Conservation (phyloP, 2,329 filamentous ascomycete species). For the Xylaria sp. region DNA sequence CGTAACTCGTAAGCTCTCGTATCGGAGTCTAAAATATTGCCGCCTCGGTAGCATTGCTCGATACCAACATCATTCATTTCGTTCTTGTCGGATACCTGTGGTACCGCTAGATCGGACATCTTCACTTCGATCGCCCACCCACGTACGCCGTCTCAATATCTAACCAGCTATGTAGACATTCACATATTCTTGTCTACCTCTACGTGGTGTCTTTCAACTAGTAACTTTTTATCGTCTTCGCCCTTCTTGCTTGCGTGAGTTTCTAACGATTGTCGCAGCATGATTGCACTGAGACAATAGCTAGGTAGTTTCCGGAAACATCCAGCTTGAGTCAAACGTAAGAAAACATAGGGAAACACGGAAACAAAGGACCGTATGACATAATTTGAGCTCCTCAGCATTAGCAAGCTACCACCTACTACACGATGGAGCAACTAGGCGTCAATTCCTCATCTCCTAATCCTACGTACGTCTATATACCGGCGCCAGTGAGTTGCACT, state of each 20-base stretch:
- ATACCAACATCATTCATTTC: neutral
- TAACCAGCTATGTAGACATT: neutral
- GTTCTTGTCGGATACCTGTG: neutral
- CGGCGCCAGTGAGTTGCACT: conserved; percentile 42
- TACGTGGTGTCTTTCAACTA: neutral
- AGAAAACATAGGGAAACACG: conserved; percentile 12
- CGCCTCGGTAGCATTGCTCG: neutral
- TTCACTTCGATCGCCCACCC: neutral
- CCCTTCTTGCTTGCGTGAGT: conserved; percentile 2
- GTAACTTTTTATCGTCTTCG: neutral
- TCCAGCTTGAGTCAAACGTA: conserved; percentile 13
- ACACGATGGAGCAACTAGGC: neutral
- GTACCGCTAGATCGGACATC: neutral
- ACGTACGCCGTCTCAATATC: neutral
- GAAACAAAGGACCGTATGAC: conserved; percentile 12
- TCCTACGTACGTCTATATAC: conserved; percentile 20
- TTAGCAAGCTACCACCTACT: neutral
- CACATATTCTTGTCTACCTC: neutral
- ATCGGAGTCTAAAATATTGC: neutral
- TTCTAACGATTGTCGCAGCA: neutral
- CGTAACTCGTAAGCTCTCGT: conserved; percentile 8
- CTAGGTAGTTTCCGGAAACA: conserved; percentile 27
- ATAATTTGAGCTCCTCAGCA: neutral
- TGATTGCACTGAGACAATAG: conserved; percentile 20
- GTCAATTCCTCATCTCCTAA: neutral